phyloP scores from a whole-genome alignment of 306 rosid species.

The Phaseolus lunatus region DNA sequence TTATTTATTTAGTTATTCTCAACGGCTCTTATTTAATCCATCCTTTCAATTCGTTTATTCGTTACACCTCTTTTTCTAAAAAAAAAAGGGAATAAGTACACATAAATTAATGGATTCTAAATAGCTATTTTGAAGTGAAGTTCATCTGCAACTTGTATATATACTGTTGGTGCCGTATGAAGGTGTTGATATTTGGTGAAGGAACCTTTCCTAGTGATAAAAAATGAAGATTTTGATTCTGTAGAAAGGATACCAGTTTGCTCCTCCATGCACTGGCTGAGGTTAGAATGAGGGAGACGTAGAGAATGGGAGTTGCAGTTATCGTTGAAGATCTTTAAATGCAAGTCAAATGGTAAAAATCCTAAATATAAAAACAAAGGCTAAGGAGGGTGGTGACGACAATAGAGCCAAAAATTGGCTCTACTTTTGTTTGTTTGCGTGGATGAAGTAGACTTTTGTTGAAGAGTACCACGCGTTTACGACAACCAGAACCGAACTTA shows the following conservation, averaged over 20 bases:
- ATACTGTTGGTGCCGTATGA: slow-evolving; percentile 35
- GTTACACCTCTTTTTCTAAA: background rate
- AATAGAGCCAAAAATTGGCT: slow-evolving; percentile 37
- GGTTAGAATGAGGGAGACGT: slow-evolving; percentile 44
- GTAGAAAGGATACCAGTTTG: background rate
- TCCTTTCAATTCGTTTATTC: background rate
- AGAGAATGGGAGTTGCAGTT: slow-evolving; percentile 39
- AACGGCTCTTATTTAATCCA: slow-evolving; percentile 12
- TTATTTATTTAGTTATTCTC: background rate
- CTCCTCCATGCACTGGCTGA: slow-evolving; percentile 10
- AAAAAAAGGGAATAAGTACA: background rate
- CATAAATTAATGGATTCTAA: background rate
- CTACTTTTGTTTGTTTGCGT: slow-evolving; percentile 36
- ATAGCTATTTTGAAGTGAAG: background rate
- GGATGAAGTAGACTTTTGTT: slow-evolving; percentile 23
- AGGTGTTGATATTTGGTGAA: slow-evolving; percentile 1
- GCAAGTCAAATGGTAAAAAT: slow-evolving; percentile 34
- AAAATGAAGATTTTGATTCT: slow-evolving; percentile 9
- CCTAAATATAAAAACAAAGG: background rate
- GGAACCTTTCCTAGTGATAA: slow-evolving; percentile 22
- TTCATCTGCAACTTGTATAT: background rate
- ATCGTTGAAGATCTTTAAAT: background rate
- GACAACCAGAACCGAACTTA: slow-evolving; percentile 22
- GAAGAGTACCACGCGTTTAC: slow-evolving; percentile 43
- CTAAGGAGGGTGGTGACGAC: background rate